These are phyloP conservation scores for Aschersonia sp. DNA, from an alignment of 2,329 filamentous ascomycete species.

Conservation along the genomic window DNA sequence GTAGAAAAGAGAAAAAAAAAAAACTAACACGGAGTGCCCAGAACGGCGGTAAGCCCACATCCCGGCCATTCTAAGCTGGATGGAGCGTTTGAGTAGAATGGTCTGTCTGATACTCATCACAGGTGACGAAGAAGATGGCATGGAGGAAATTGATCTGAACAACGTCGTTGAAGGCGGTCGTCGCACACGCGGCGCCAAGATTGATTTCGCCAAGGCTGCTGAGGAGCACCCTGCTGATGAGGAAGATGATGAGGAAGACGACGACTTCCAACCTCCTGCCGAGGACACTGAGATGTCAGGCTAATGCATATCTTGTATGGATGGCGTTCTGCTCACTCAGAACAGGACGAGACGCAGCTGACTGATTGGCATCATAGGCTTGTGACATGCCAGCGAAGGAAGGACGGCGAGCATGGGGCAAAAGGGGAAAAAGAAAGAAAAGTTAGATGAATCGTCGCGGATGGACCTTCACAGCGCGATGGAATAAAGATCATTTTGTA, in stretches of 20 bases:
- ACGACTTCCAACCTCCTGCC: slow-evolving; percentile 50
- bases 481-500: too few relatives aligned
- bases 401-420: too few relatives aligned
- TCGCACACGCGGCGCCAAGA: slow-evolving; percentile 82
- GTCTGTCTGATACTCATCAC: background rate
- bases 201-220: slow-evolving; percentile 87
- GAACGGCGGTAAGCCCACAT: background rate
- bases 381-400: too few relatives aligned
- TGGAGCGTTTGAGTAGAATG: too few relatives aligned
- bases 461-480: too few relatives aligned
- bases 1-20: background rate
- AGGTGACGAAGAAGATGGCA: slow-evolving; percentile 59
- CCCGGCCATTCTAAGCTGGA: too few relatives aligned
- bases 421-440: too few relatives aligned
- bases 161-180: slow-evolving; percentile 73
- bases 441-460: too few relatives aligned
- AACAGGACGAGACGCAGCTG: too few relatives aligned
- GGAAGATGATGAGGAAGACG: slow-evolving; percentile 69
- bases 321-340: background rate
- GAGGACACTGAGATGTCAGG: slow-evolving; percentile 55
- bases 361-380: too few relatives aligned
- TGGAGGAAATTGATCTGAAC: slow-evolving; percentile 79
- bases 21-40: background rate
- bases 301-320: slow-evolving; percentile 7
- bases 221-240: slow-evolving; percentile 61